Evolutionary conservation across 2,329 filamentous ascomycete species (phyloP).

Genomic region (Teratosphaeriaceae sp.): DNA sequence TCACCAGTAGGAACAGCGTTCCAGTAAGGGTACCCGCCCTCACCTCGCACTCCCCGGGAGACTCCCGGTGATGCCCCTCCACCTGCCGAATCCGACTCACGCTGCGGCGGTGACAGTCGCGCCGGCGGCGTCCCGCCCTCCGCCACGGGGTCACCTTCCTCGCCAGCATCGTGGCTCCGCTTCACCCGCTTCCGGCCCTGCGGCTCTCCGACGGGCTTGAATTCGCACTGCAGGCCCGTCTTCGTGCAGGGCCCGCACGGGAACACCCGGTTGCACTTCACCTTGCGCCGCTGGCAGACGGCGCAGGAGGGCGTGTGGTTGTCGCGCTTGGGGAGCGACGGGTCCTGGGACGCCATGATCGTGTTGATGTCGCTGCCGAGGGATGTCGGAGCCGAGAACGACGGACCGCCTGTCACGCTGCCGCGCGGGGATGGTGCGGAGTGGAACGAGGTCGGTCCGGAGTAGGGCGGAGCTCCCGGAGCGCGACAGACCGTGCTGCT

Average conservation of each 20-base stretch:
- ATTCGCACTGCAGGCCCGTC: constrained; percentile 19
- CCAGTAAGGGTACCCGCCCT: no score
- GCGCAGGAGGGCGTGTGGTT: constrained; percentile 22
- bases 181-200: constrained; percentile 14
- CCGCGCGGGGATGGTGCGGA: no score
- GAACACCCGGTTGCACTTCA: constrained; percentile 21
- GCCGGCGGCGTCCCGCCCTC: not conserved
- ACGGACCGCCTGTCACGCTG: no score
- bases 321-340: constrained; percentile 15
- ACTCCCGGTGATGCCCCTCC: no score
- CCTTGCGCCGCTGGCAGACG: constrained; percentile 15
- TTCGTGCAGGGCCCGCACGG: constrained; percentile 21
- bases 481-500: no score
- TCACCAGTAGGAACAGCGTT: no score
- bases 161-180: not conserved
- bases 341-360: no score
- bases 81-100: constrained; percentile 7
- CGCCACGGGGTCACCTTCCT: not conserved
- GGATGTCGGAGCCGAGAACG: no score
- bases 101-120: not conserved
- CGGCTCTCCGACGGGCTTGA: constrained; percentile 4
- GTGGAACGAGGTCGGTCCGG: no score
- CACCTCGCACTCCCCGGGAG: no score
- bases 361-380: not conserved
- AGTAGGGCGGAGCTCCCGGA: no score